phyloP scores from a whole-genome alignment of 1,284 basidiomycete genomes.

The Trametes sp. region DNA sequence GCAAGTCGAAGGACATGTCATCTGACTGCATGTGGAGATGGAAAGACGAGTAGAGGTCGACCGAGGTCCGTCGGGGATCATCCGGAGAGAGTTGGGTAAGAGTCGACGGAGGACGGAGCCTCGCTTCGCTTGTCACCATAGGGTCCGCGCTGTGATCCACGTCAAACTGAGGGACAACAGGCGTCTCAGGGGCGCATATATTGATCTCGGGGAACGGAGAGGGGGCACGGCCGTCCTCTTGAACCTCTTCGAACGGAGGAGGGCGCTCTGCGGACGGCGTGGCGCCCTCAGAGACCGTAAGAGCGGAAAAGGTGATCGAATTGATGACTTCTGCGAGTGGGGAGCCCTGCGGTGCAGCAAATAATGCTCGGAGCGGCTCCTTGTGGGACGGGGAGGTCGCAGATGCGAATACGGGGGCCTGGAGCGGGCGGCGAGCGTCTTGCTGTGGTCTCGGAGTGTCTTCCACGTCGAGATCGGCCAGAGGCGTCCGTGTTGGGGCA shows the following conservation, averaged over 20 bases:
- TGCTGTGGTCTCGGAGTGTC: constrained; percentile 23
- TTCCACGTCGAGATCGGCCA: constrained; percentile 33
- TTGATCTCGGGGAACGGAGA: constrained; percentile 35
- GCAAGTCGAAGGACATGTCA: constrained; percentile 67
- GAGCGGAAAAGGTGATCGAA: constrained; percentile 41
- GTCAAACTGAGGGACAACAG: constrained; percentile 19
- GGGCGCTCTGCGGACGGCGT: constrained; percentile 2
- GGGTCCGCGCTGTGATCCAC: constrained; percentile 10
- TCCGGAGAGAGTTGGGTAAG: constrained; percentile 31
- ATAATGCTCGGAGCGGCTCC: constrained; percentile 14
- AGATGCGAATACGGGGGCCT: constrained; percentile 13
- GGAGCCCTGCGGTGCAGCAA: constrained; percentile 40
- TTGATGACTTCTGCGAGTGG: constrained; percentile 47
- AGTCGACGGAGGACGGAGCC: constrained; percentile 23
- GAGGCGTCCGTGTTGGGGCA: constrained; percentile 22
- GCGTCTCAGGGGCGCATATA: constrained; percentile 34
- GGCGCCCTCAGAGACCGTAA: constrained; percentile 26
- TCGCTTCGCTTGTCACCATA: constrained; percentile 7
- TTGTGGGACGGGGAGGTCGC: constrained; percentile 5
- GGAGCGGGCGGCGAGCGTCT: constrained; percentile 10
- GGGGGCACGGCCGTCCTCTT: constrained; percentile 13
- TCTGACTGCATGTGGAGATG: constrained; percentile 59
- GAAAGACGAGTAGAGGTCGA: constrained; percentile 67
- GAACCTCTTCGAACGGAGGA: background rate
- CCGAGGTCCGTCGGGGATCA: constrained; percentile 54